Evolutionary conservation across 2,329 filamentous ascomycete genomes (phyloP), one percentile per base, ranked within the genome.

Genomic region (Xylaria digitata): DNA sequence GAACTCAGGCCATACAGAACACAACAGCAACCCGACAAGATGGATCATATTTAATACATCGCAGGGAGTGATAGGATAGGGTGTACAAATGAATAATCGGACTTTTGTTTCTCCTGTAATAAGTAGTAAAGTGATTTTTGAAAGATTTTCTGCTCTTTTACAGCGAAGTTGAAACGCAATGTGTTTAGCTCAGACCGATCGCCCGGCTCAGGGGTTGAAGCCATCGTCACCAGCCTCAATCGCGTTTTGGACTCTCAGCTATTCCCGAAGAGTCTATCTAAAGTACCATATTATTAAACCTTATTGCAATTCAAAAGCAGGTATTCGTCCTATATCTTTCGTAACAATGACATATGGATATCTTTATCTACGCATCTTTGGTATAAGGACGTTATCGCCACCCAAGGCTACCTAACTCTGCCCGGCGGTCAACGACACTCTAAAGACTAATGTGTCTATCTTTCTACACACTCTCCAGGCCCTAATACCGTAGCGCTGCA

Each of bases 1-100:
- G 70, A 71, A 67, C 57, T 63, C 68, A 0, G 77, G 52, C 45
- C 32, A 68, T 53, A 45, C 56, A 49, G 49, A 43, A 23, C 45
- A 60, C 37, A 19, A 49, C 45, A 23, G 45, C 43, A 45, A 63
- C 46, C 55, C 49, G 30, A 34, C 37, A 37, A 53, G 56, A 57
- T 56, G 50, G 65, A 42, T 65, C n/a, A 40, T 50, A 21, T 15
- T 61, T 3, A 49, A 57, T 50, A 13, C 19, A n/a, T 45, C 23
- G 26, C 21, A 48, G 40, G n/a, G 37, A 32, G 15, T 17, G 13
- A 42, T 2, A 5, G 23, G 11, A 15, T 37, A 40, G 11, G 15
- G 17, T 7, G 32, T 50, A 42, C 19, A 60, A 21, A 56, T 30
- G 3, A 57, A 50, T 50, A 46, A 50, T 52, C 60, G 23, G 21